Base-by-base conservation (phyloP, 2,329 filamentous ascomycete species). In the Aureobasidium namibiae region DNA sequence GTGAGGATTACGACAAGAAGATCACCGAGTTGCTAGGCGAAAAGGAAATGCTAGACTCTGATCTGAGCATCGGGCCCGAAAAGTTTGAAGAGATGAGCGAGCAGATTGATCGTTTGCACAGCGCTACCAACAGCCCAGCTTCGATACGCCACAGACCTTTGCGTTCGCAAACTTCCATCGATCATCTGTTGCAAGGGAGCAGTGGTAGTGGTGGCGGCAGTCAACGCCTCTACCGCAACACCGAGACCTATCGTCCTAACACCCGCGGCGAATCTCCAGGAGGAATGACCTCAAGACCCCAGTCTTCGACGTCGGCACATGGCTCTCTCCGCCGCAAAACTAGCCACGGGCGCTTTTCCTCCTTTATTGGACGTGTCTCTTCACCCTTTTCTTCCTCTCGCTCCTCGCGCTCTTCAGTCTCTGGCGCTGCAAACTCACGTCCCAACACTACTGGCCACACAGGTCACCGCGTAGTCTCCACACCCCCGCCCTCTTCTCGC, bases 1-100 rank as follows among this genome's bases (percentile, higher is more conserved):
- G 67, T 6, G 63, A 66, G 42, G 69, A 72, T 44, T 73, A 72
- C 56, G 69, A 73, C 54, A 64, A 63, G 13, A 65, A 66, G 29
- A 65, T 73, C 14, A 65, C 63, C 4, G 65, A 65, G 18, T 61
- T 73, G 23, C 59, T 72, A 10, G 65, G 63, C 21, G 67, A 67
- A 23, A 63, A 65, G n/a, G 63, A 64, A 9, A 62, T 63, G 45
- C 64, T 70, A 2, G 69, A 70, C 49, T 67, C 65, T 8, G 70
- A 72, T 46, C 62, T 72, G 0, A 67, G 65, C 21, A 65, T 71
- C 14, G 65, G 69, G 21, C 69, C 70, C 7, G 63, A 64, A 24
- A 61, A 63, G 14, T 73, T 72, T 56, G 70, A 73, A 59, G 61
- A 68, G 23, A 67, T 68, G 48, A 67, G 67, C 14, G 64, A 63